These are phyloP conservation scores for Gossypium rotundifolium DNA, from an alignment of 345 rosid species.

Conservation along the genomic window DNA sequence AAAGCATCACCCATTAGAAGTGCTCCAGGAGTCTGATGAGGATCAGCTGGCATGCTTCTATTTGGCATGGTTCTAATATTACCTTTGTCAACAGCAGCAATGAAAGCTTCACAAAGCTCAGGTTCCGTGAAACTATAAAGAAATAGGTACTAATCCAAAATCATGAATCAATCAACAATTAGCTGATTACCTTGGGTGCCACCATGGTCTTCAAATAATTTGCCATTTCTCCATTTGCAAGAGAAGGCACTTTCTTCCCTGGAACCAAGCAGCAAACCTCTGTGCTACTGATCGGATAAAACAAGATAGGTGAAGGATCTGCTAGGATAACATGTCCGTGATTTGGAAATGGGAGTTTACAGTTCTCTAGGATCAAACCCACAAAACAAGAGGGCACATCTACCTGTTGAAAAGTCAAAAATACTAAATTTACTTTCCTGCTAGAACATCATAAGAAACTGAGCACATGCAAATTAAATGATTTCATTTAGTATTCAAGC, in stretches of 20 bases:
- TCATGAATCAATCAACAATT: too few relatives aligned
- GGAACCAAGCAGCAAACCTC: slow-evolving; percentile 52
- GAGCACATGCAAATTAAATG: neutral
- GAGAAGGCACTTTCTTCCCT: slow-evolving; percentile 40
- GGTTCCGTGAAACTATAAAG: slow-evolving; percentile 6
- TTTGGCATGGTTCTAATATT: slow-evolving; percentile 51
- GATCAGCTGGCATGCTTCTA: slow-evolving; percentile 55
- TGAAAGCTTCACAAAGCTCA: slow-evolving; percentile 31
- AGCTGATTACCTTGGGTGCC: slow-evolving; percentile 29
- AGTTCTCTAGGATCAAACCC: slow-evolving; percentile 45
- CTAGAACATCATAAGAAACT: neutral
- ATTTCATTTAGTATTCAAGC: neutral
- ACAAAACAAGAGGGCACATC: slow-evolving; percentile 47
- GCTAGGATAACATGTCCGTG: slow-evolving; percentile 51
- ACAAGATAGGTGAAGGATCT: slow-evolving; percentile 47
- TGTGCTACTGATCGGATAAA: slow-evolving; percentile 47
- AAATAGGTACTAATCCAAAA: too few relatives aligned
- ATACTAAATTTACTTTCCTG: neutral
- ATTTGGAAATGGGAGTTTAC: slow-evolving; percentile 40
- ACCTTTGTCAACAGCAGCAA: slow-evolving; percentile 39
- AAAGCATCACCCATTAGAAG: slow-evolving; percentile 46
- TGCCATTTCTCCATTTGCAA: slow-evolving; percentile 44
- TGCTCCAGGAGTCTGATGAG: slow-evolving; percentile 44
- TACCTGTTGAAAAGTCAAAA: slow-evolving; percentile 26
- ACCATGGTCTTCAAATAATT: slow-evolving; percentile 30